A percentile compares a stretch with the other conserved stretches of the same genome.
These are phyloP conservation scores for Wickerhamomyces bovis DNA, from an alignment of 805 yeast species.

Conservation along the genomic window DNA sequence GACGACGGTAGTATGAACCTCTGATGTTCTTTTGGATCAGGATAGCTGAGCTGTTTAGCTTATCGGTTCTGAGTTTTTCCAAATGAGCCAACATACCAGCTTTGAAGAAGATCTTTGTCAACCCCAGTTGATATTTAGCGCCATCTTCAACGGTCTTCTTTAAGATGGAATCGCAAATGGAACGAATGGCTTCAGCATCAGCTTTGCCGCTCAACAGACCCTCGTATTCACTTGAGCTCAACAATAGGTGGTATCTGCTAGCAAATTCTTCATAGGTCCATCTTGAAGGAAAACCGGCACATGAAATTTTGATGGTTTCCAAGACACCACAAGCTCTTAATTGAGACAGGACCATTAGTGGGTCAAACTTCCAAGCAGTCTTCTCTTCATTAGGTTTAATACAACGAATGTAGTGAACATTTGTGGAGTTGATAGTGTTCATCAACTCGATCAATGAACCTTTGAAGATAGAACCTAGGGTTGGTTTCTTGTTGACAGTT, in stretches of 20 bases:
- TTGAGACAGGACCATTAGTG: constrained; percentile 91
- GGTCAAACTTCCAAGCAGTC: constrained; percentile 93
- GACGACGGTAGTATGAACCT: constrained; percentile 54
- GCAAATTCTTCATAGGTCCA: constrained; percentile 95
- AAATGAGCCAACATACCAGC: constrained; percentile 94
- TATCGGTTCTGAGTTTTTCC: constrained; percentile 79
- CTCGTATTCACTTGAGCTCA: constrained; percentile 66
- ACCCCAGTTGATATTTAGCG: constrained; percentile 80
- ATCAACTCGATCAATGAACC: constrained; percentile 86
- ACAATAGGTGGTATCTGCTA: constrained; percentile 76
- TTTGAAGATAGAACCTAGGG: constrained; percentile 92
- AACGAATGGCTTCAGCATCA: constrained; percentile 50
- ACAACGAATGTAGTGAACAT: constrained; percentile 95
- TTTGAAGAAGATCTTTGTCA: constrained; percentile 89
- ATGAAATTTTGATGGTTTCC: constrained; percentile 92
- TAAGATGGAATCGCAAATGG: constrained; percentile 65
- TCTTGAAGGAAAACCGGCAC: constrained; percentile 97
- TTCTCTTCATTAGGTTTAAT: constrained; percentile 94
- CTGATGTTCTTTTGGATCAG: constrained; percentile 80
- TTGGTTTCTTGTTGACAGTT: constrained; percentile 68
- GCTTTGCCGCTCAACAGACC: constrained; percentile 47
- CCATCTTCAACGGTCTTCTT: constrained; percentile 56
- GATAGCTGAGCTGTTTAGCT: constrained; percentile 71
- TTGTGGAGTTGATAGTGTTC: constrained; percentile 89
- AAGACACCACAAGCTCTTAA: constrained; percentile 97